Conservation (phyloP, 1,284 basidiomycete genomes). For the Apiotrichum brassicae region DNA sequence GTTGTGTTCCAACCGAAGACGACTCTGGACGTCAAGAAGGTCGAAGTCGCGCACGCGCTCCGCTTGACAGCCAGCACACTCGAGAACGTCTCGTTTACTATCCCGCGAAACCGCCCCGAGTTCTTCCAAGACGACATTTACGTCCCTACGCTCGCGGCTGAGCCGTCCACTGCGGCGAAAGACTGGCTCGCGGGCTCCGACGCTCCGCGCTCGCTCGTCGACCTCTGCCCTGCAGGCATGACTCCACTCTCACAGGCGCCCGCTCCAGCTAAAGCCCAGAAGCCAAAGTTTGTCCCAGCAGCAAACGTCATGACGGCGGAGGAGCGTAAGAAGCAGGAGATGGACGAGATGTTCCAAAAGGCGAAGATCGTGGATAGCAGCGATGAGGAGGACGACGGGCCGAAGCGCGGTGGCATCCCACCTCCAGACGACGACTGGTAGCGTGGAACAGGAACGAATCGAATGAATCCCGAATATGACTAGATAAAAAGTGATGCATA, state of each 20-base stretch:
- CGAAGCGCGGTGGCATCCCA: slow-evolving; percentile 13
- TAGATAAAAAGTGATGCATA: no score
- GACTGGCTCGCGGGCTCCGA: slow-evolving; percentile 41
- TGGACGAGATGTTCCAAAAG: slow-evolving; percentile 42
- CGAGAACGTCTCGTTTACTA: slow-evolving; percentile 48
- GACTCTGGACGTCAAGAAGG: slow-evolving; percentile 43
- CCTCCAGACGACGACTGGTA: slow-evolving; percentile 43
- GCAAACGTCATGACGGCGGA: slow-evolving; percentile 38
- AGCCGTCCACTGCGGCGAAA: slow-evolving; percentile 19
- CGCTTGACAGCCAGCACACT: slow-evolving; percentile 45
- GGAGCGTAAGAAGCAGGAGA: slow-evolving; percentile 37
- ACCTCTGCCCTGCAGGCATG: slow-evolving; percentile 46
- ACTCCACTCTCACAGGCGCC: slow-evolving; percentile 37
- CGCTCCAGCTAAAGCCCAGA: slow-evolving; percentile 19
- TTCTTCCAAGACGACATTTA: slow-evolving; percentile 53
- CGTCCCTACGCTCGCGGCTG: slow-evolving; percentile 39
- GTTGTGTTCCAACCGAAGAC: slow-evolving; percentile 47
- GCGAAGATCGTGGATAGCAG: slow-evolving; percentile 37
- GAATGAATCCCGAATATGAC: no score
- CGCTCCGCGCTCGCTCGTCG: slow-evolving; percentile 14
- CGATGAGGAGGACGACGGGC: slow-evolving; percentile 32
- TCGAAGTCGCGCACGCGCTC: slow-evolving; percentile 46
- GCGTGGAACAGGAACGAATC: no score
- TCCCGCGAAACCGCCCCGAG: slow-evolving; percentile 48
- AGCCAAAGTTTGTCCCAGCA: slow-evolving; percentile 39